Evolutionary conservation across 371 early-diverging fungal species (phyloP), one percentile per base, ranked within the genome.

Genomic region (Choanephora cucurbitarum): DNA sequence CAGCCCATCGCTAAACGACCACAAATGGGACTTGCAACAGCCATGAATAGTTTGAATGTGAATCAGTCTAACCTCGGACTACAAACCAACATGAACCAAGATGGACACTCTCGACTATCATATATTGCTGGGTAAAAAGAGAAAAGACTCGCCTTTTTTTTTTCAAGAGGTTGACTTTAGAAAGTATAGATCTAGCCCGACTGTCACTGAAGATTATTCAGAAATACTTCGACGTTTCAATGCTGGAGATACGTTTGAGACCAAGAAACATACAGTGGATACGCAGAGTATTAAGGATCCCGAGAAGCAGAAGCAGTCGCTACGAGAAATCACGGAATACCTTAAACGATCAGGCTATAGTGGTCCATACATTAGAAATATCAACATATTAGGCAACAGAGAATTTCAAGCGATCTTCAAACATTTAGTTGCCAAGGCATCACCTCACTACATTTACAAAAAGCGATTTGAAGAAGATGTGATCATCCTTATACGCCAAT

Each of bases 401-500:
- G 44, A 57, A 2, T 57, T 57, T 23, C 50, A 57, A 24, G 10
- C 34, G 1, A 44, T 57, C 3, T 50, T 49, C 10, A 42, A 44
- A 24, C 43, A 42, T 37, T 8, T 49, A 0, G 17, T 44, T 8
- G 5, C 10, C 11, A 32, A 34, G 2, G n/a, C 33, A 5, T 15
- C 43, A 7, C 57, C 57, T 5, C 34, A 34, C n/a, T 33, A 34
- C 8, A 21, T 18, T 17, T 18, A 8, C 9, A 44, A 44, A 7
- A 42, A n/a, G 5, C 49, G 43, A 14, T 44, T 57, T 24, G 57
- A 57, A 39, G 58, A 58, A 0, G 52, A 58, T 10, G 58, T 32
- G 1, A 19, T 58, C 17, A 45, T 45, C 0, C 15, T 58, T 0
- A 2, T 58, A 8, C 37, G 41, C 8, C 0, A 14, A 1, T 5